phyloP scores from a whole-genome alignment of 306 rosid genomes.

The Vigna angularis region DNA sequence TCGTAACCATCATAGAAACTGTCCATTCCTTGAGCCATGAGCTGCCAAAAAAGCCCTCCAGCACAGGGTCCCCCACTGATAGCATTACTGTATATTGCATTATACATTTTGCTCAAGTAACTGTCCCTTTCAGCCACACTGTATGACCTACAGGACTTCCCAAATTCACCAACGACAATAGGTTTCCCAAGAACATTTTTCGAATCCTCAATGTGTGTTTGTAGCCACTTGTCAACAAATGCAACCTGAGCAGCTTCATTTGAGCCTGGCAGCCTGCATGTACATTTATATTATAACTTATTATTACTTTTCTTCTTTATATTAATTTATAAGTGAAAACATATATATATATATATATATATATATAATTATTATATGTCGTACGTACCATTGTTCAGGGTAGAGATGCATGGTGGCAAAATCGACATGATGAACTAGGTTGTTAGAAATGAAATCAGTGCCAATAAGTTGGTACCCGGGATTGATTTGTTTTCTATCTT shows the following conservation, averaged over 20 bases:
- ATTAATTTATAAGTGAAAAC: neutral
- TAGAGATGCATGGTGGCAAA: conserved; percentile 56
- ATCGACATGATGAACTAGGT: conserved; percentile 47
- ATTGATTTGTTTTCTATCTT: conserved; percentile 44
- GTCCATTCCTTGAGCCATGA: conserved; percentile 51
- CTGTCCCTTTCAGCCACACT: conserved; percentile 32
- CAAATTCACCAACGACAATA: conserved; percentile 47
- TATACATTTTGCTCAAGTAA: conserved; percentile 39
- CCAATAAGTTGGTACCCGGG: conserved; percentile 49
- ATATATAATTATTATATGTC: too few species aligned
- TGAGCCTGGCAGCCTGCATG: conserved; percentile 36
- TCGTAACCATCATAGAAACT: conserved; percentile 46
- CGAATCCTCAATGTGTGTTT: conserved; percentile 39
- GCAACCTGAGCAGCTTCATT: conserved; percentile 27
- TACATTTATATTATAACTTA: neutral
- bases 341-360: neutral
- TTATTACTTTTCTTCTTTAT: neutral
- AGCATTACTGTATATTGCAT: conserved; percentile 33
- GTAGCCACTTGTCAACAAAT: conserved; percentile 46
- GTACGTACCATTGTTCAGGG: conserved; percentile 49
- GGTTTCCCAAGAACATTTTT: conserved; percentile 37
- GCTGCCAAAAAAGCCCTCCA: conserved; percentile 59
- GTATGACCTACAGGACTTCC: conserved; percentile 44
- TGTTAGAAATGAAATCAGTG: conserved; percentile 53
- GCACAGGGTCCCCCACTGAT: conserved; percentile 46